A percentile compares a stretch with the other conserved stretches of the same genome.
Conservation (phyloP, 805 yeast species). For the Sugiyamaella mastotermitis region DNA sequence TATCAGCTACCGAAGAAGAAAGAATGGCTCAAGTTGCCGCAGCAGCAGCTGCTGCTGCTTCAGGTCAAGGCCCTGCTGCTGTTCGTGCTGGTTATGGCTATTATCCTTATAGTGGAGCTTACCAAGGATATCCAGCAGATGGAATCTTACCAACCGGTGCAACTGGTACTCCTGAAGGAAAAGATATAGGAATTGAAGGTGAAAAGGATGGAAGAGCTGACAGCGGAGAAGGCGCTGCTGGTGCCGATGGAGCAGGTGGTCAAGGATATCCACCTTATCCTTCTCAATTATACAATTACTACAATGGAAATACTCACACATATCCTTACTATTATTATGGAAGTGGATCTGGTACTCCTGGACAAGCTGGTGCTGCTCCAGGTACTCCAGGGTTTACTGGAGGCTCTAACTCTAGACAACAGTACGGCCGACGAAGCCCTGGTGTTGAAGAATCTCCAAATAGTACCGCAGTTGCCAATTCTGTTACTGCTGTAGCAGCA, state of each 20-base stretch:
- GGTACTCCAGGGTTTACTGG: not conserved
- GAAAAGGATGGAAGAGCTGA: not conserved
- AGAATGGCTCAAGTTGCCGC: not conserved
- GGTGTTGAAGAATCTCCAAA: not conserved
- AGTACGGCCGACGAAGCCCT: not conserved
- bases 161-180: no score
- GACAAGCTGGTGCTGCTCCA: not conserved
- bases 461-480: no score
- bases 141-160: no score
- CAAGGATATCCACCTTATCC: not conserved
- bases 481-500: not conserved
- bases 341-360: not conserved
- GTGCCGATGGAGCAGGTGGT: conserved; percentile 1
- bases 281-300: not conserved
- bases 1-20: not conserved
- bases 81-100: no score
- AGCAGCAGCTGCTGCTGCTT: not conserved
- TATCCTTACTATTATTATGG: not conserved
- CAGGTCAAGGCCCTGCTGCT: no score
- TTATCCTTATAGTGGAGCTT: no score
- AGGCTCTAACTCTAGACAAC: no score
- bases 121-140: no score
- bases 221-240: not conserved
- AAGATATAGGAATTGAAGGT: not conserved
- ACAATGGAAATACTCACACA: not conserved